Evolutionary conservation across 495 filamentous ascomycete genomes (phyloP), one percentile per base, ranked within the genome.

Genomic region (Daldinia loculata): DNA sequence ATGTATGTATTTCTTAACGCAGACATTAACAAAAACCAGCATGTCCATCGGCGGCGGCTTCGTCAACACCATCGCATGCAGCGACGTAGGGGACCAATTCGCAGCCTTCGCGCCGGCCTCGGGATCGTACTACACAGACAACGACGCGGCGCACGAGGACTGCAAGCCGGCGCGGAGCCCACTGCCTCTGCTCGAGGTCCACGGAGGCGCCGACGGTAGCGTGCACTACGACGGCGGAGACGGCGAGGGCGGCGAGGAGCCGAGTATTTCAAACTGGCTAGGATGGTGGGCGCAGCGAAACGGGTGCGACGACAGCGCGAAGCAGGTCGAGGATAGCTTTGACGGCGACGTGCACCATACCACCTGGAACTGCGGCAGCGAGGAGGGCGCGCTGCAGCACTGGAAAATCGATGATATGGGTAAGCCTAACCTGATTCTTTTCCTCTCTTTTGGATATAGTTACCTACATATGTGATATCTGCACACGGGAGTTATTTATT

Each of bases 1-100:
- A 19, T 5, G 3, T 5, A 19, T 5, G 3, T 5, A 27, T 56
- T 12, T 36, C 12, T 27, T 12, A 38, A 38, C 17, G 0, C 26
- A 12, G 27, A 15, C 2, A n/a, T n/a, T 36, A 11, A 58, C n/a
- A 22, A 17, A 36, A 36, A 14, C 2, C 24, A 61, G 87, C 19
- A 85, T 86, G 66, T 87, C 84, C 3, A 88, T 84, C 67, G 87
- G 87, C 39, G 87, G 85, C 4, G 87, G 85, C 3, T 85, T 89
- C 67, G 80, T 83, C 43, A 77, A 78, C 55, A 78, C 81, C 0
- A 80, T 89, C 12, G 86, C 87, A 0, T 88, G 87, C 71, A 82
- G 82, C 64, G 43, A 78, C 5, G 76, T 73, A 5, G 79, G 80
- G 17, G 66, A 56, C 0, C 72, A 77, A 0, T 83, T 86, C 67